Percentiles rank a stretch among this genome's conserved stretches.
These are phyloP conservation scores for Plenodomus biglobosus DNA, from an alignment of 2,329 filamentous ascomycete genomes.

Conservation along the genomic window DNA sequence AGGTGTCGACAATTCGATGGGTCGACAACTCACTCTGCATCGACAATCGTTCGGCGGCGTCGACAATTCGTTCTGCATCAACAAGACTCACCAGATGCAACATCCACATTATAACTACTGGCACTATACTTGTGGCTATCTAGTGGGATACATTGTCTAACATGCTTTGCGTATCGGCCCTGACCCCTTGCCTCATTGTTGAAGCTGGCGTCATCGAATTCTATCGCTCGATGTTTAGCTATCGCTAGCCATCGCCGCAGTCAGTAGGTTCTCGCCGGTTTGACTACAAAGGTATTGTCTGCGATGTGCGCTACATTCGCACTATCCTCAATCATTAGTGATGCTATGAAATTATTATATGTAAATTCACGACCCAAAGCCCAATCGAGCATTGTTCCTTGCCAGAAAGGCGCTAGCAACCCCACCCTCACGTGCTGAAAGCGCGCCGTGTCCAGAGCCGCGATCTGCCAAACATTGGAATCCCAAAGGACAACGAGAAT, in stretches of 20 bases:
- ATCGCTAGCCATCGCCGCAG: constrained; percentile 39
- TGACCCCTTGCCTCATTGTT: constrained; percentile 29
- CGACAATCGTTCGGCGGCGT: too few relatives aligned
- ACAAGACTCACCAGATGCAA: constrained; percentile 31
- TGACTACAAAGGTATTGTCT: constrained; percentile 48
- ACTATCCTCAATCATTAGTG: constrained; percentile 10
- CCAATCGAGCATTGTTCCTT: constrained; percentile 1
- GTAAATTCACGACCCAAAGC: neutral
- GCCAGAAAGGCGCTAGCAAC: constrained; percentile 4
- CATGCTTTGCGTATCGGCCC: constrained; percentile 26
- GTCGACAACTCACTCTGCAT: too few relatives aligned
- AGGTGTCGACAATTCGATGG: too few relatives aligned
- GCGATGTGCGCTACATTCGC: constrained; percentile 51
- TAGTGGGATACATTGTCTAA: constrained; percentile 17
- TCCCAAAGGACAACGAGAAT: constrained; percentile 3
- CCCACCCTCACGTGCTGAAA: constrained; percentile 6
- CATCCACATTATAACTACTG: constrained; percentile 21
- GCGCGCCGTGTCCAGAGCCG: constrained; percentile 5
- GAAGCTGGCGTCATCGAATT: constrained; percentile 27
- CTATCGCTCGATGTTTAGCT: constrained; percentile 35
- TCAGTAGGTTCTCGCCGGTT: constrained; percentile 41
- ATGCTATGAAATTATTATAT: constrained; percentile 10
- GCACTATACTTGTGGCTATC: constrained; percentile 17
- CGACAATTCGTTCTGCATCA: constrained; percentile 27
- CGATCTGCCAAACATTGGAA: constrained; percentile 2